These are phyloP conservation scores for Mariannaea sp. DNA, from an alignment of 2,329 filamentous ascomycete genomes.

Conservation along the genomic window DNA sequence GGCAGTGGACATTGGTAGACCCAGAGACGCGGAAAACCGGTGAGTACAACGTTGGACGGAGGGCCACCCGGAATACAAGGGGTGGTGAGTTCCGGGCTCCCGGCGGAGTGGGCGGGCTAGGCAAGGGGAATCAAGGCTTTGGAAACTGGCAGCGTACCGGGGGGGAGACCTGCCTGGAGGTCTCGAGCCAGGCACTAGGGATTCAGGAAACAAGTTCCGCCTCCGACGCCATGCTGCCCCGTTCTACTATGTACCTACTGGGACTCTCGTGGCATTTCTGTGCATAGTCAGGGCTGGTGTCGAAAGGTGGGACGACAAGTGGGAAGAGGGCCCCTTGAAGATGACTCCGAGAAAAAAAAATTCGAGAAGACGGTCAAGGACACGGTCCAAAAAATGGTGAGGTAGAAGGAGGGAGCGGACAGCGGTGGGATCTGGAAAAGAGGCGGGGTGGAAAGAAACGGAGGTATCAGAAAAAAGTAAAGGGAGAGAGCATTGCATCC, in stretches of 20 bases:
- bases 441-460: background rate
- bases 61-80: conserved; percentile 12
- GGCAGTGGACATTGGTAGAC: conserved; percentile 2
- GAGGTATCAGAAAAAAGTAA: background rate
- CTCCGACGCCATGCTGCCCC: conserved; percentile 17
- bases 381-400: conserved; percentile 3
- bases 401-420: background rate
- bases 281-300: conserved; percentile 9
- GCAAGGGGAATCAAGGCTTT: conserved; percentile 22
- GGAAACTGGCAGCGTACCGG: conserved; percentile 24
- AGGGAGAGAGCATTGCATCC: background rate
- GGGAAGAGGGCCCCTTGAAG: conserved; percentile 8
- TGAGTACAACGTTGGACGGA: conserved; percentile 12
- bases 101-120: conserved; percentile 13
- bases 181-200: conserved; percentile 28
- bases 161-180: conserved; percentile 14
- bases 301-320: conserved; percentile 10
- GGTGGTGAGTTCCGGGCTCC: conserved; percentile 9
- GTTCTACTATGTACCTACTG: no score
- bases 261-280: conserved; percentile 3
- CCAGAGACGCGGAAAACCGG: conserved; percentile 18
- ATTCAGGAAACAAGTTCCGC: no score
- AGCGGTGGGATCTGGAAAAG: background rate
- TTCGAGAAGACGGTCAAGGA: conserved; percentile 10
- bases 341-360: background rate